Base-by-base conservation (phyloP, 2,329 filamentous ascomycete species). In the Aspergillus melleus region DNA sequence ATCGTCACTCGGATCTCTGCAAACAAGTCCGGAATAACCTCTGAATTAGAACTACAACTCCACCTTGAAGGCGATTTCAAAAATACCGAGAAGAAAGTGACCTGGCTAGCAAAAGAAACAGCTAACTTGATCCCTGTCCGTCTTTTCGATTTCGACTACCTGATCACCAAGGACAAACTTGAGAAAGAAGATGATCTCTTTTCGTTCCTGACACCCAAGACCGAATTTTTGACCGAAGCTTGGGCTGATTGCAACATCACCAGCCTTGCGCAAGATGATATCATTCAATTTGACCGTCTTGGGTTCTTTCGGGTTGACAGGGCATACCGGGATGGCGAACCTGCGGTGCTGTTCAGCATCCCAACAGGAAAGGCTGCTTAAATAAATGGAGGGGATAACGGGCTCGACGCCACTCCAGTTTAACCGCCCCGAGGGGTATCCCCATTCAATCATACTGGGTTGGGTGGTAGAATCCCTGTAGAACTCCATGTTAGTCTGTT, bases 51-150 rank as follows among this genome's bases (percentile, higher is more conserved):
- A 59, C 82, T 95, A 55, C 91, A 96, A 78, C 86, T 97, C n/a
- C 89, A 98, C 76, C 86, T 97, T 51, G 87, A 90, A 69, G 93
- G 93, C 57, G 93, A 98, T 75, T 91, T 97, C 76, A 96, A 96
- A 83, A 89, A 91, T 72, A 98, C 94, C 0, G 88, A 92, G 71
- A 97, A 97, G 86, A 98, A 97, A 83, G 87, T 98, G 39, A 97
- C 92, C 1, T 98, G 94, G 94, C 81, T 98, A 51, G 89, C 91
- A 1, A 85, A 84, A 0, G 86, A 91, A 32, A 14, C 50, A 49
- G 90, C 93, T 79, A 85, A 90, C 60, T 84, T 96, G 0, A 83
- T 96, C 12, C 87, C 88, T 10, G 88, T 94, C 20, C 90, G 96
- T 77, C 84, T 96, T 8, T 93, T 93, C 78, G 92, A 97, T 67